phyloP scores from a whole-genome alignment of 202 grass and related monocot genomes.

The Elaeis oleifera region DNA sequence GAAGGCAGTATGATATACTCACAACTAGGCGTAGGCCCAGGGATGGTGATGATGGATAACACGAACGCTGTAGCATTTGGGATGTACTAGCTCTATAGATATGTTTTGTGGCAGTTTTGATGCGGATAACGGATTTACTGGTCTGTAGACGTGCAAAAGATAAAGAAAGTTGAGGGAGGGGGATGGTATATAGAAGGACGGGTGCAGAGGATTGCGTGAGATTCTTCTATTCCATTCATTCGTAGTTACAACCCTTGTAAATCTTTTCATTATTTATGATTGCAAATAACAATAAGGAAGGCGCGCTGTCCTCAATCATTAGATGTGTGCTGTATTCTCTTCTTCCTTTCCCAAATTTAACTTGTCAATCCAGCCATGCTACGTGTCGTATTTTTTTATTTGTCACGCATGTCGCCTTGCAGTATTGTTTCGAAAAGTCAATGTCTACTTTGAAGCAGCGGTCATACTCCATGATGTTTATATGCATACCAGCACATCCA shows the following conservation, averaged over 20 bases:
- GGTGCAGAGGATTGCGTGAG: slow-evolving; percentile 3
- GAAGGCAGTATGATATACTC: too few species aligned
- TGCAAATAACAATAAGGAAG: neutral
- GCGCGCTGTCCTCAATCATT: slow-evolving; percentile 21
- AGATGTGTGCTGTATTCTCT: slow-evolving; percentile 3
- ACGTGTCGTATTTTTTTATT: too few species aligned
- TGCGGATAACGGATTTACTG: slow-evolving; percentile 29
- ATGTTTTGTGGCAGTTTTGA: slow-evolving; percentile 38
- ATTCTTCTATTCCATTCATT: slow-evolving; percentile 39
- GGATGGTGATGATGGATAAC: too few species aligned
- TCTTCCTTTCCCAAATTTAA: neutral
- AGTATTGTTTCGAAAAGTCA: too few species aligned
- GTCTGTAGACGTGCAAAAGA: too few species aligned
- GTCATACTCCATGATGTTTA: too few species aligned
- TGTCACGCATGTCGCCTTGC: too few species aligned
- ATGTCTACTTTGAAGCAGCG: too few species aligned
- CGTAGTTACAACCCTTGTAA: slow-evolving; percentile 59
- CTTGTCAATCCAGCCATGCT: too few species aligned
- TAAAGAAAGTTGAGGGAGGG: too few species aligned
- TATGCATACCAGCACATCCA: neutral
- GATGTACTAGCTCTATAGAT: slow-evolving; percentile 10
- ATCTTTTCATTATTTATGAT: slow-evolving; percentile 37
- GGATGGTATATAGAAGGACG: slow-evolving; percentile 15
- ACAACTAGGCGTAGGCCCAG: too few species aligned
- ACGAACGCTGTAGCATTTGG: too few species aligned